Percentiles rank a stretch among this genome's conserved stretches.
phyloP scores from a whole-genome alignment of 140 eudicot species.

The Bidens hawaiensis region DNA sequence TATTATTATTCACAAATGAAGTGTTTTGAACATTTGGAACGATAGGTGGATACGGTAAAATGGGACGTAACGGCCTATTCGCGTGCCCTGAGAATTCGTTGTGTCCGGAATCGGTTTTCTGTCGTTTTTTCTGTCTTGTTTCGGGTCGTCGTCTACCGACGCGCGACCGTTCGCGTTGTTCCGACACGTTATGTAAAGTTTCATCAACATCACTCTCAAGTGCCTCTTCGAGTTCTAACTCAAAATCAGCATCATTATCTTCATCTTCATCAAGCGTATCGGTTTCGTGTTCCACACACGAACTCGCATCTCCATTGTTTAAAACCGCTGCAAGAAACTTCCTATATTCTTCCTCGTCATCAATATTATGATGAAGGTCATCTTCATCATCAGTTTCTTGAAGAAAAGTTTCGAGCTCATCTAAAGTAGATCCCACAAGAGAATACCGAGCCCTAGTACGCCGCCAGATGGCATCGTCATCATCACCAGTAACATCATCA shows the following conservation, averaged over 20 bases:
- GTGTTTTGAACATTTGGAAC: slow-evolving; percentile 23
- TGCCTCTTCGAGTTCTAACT: slow-evolving; percentile 96
- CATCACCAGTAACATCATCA: slow-evolving; percentile 39
- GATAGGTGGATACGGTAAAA: slow-evolving; percentile 53
- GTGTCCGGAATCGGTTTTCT: slow-evolving; percentile 28
- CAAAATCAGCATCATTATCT: slow-evolving; percentile 95
- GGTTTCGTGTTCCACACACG: slow-evolving; percentile 35
- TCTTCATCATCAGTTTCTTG: slow-evolving; percentile 99
- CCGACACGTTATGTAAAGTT: slow-evolving; percentile 24
- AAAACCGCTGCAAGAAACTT: slow-evolving; percentile 94
- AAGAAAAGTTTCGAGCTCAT: slow-evolving; percentile 93
- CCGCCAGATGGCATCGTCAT: slow-evolving; percentile 87
- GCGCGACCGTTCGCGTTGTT: slow-evolving; percentile 27
- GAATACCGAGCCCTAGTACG: slow-evolving; percentile 97
- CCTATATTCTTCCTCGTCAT: slow-evolving; percentile 86
- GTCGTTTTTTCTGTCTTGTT: slow-evolving; percentile 72
- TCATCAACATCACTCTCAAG: slow-evolving; percentile 86
- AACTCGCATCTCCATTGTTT: slow-evolving; percentile 47
- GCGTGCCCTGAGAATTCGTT: slow-evolving; percentile 37
- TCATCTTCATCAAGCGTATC: slow-evolving; percentile 80
- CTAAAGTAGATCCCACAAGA: slow-evolving; percentile 88
- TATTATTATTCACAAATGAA: slow-evolving; percentile 26
- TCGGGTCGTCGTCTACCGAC: slow-evolving; percentile 69
- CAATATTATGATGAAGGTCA: slow-evolving; percentile 77
- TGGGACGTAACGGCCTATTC: slow-evolving; percentile 76